phyloP scores from a whole-genome alignment of 2,329 filamentous ascomycete species.

The Hymenoscyphus albidus region DNA sequence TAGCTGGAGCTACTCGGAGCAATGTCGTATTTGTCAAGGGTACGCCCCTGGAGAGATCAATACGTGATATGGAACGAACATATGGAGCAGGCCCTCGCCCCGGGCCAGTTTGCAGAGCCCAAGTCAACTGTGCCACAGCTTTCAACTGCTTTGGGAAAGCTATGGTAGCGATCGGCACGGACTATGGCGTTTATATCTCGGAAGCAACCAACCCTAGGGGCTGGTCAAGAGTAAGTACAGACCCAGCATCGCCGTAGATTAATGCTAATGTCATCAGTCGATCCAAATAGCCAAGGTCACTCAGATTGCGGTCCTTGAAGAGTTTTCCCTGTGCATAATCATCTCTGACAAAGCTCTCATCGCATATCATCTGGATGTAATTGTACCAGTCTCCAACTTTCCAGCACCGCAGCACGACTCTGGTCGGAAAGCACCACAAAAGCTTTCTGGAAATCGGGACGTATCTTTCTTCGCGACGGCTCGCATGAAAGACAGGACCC shows the following conservation, averaged over 20 bases:
- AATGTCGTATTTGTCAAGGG: constrained; percentile 74
- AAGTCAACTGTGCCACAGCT: constrained; percentile 88
- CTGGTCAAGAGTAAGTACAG: constrained; percentile 74
- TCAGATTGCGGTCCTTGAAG: constrained; percentile 90
- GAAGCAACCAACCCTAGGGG: constrained; percentile 85
- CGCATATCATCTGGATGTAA: constrained; percentile 87
- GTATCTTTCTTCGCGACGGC: constrained; percentile 96
- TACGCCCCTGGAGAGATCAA: constrained; percentile 86
- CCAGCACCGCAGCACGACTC: constrained; percentile 65
- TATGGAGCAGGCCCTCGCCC: constrained; percentile 70
- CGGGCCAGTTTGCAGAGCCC: constrained; percentile 73
- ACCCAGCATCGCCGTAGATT: background rate
- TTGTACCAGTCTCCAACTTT: constrained; percentile 62
- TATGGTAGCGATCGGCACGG: constrained; percentile 91
- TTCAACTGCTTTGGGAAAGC: constrained; percentile 81
- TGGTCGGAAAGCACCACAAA: constrained; percentile 81
- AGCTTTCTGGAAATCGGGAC: constrained; percentile 80
- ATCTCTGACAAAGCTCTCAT: constrained; percentile 89
- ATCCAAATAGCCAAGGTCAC: constrained; percentile 73
- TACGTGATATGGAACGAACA: constrained; percentile 78
- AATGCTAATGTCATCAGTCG: constrained; percentile 48
- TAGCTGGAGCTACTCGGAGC: constrained; percentile 56
- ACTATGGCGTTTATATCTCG: constrained; percentile 88
- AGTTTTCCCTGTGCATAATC: constrained; percentile 88
- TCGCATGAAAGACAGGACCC: constrained; percentile 91